These are phyloP conservation scores for Geoglossum glabrum DNA, from an alignment of 495 filamentous ascomycete genomes.

Conservation along the genomic window DNA sequence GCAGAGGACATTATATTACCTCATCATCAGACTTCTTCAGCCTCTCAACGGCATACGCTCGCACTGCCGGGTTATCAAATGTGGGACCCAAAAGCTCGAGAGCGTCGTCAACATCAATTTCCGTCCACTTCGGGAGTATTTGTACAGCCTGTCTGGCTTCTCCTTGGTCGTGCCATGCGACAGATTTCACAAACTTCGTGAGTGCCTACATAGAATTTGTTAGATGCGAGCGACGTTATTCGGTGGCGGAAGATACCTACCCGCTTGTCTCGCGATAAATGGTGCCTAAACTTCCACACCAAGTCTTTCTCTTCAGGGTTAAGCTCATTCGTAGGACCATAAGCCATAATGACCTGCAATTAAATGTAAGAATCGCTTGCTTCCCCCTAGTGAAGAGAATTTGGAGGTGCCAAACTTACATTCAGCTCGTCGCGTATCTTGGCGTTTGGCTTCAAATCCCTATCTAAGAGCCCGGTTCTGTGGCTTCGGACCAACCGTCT, in stretches of 20 bases:
- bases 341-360: slow-evolving; percentile 47
- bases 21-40: slow-evolving; percentile 84
- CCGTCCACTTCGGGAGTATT: slow-evolving; percentile 82
- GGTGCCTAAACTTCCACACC: slow-evolving; percentile 91
- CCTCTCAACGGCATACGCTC: slow-evolving; percentile 83
- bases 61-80: slow-evolving; percentile 70
- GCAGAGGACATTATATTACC: slow-evolving; percentile 2
- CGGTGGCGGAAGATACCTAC: slow-evolving; percentile 1
- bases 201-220: slow-evolving; percentile 30
- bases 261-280: slow-evolving; percentile 77
- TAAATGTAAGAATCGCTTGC: neutral
- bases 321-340: slow-evolving; percentile 77
- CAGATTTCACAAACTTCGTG: slow-evolving; percentile 95
- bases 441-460: slow-evolving; percentile 89
- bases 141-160: slow-evolving; percentile 79
- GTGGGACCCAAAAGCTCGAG: slow-evolving; percentile 82
- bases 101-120: slow-evolving; percentile 93
- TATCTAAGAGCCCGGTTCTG: slow-evolving; percentile 77
- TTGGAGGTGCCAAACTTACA: slow-evolving; percentile 7
- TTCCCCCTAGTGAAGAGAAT: neutral
- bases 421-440: slow-evolving; percentile 90
- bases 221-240: neutral
- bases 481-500: slow-evolving; percentile 77
- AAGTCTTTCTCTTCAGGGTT: slow-evolving; percentile 83
- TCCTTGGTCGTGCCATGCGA: slow-evolving; percentile 73